Evolutionary conservation across 345 rosid species (phyloP).

Genomic region (Salix koriyanagi): DNA sequence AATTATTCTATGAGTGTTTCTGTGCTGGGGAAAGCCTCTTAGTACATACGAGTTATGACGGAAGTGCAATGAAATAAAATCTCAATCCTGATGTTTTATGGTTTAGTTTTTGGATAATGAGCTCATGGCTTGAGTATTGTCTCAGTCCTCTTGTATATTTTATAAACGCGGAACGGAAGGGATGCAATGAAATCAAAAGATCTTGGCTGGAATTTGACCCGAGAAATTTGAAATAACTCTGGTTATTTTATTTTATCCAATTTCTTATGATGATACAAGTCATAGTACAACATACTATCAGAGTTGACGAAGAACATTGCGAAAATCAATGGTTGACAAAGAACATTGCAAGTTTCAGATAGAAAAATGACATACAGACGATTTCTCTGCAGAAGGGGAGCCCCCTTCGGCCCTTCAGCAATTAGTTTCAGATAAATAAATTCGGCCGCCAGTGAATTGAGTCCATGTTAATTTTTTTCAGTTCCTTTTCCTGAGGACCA

Average conservation of each 20-base stretch:
- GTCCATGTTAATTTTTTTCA: not conserved
- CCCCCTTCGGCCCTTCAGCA: not conserved
- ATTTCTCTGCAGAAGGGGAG: not conserved
- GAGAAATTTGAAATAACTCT: too few relatives aligned
- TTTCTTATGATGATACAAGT: too few relatives aligned
- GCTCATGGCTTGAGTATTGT: not conserved
- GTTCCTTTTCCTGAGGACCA: not conserved
- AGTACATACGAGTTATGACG: not conserved
- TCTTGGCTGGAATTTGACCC: too few relatives aligned
- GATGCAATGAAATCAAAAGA: too few relatives aligned
- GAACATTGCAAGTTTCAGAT: not conserved
- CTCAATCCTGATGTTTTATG: not conserved
- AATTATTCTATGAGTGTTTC: not conserved
- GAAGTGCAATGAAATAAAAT: not conserved
- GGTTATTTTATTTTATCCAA: too few relatives aligned
- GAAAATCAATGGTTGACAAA: conserved; percentile 4
- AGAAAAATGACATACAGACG: not conserved
- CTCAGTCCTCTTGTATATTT: too few relatives aligned
- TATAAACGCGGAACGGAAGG: too few relatives aligned
- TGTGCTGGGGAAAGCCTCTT: not conserved
- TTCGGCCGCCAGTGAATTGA: not conserved
- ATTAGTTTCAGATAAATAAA: not conserved
- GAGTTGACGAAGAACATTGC: not conserved
- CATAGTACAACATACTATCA: not conserved
- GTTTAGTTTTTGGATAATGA: not conserved